Evolutionary conservation across 1,139 yeast species (phyloP).

Genomic region (Hansenula anomala): DNA sequence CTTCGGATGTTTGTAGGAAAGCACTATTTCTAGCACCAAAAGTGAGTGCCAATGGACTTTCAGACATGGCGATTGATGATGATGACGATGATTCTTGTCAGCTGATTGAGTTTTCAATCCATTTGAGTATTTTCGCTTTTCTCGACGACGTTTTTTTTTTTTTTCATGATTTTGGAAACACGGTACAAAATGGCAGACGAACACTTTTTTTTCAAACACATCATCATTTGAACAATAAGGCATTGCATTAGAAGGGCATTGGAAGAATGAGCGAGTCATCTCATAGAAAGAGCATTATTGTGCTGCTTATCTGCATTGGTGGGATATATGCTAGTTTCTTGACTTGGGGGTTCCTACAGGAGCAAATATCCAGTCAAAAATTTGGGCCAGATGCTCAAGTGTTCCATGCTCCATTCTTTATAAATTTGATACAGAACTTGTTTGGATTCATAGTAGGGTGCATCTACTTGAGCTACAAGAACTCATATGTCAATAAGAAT

Average conservation of each 20-base stretch:
- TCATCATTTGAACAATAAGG: too few relatives aligned
- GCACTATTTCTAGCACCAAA: slow-evolving; percentile 45
- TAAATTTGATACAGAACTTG: slow-evolving; percentile 68
- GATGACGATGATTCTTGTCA: too few relatives aligned
- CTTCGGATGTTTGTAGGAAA: slow-evolving; percentile 45
- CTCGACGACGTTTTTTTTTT: background rate
- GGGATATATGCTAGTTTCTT: slow-evolving; percentile 85
- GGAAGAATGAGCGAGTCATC: background rate
- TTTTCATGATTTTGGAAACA: background rate
- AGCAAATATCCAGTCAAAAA: slow-evolving; percentile 74
- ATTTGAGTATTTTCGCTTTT: too few relatives aligned
- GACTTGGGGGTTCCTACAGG: slow-evolving; percentile 90
- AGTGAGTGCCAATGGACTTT: slow-evolving; percentile 36
- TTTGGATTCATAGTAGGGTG: slow-evolving; percentile 71
- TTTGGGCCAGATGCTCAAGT: slow-evolving; percentile 53
- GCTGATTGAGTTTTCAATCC: too few relatives aligned
- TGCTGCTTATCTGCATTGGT: slow-evolving; percentile 47
- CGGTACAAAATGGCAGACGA: background rate
- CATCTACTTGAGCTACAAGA: slow-evolving; percentile 43
- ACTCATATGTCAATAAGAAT: slow-evolving; percentile 6
- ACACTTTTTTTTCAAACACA: background rate
- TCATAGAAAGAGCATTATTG: background rate
- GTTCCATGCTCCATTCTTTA: slow-evolving; percentile 72
- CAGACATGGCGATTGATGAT: too few relatives aligned
- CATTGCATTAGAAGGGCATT: too few relatives aligned